Evolutionary conservation across 2,329 filamentous ascomycete species (phyloP).

Genomic region (Ceratocystis destructans): DNA sequence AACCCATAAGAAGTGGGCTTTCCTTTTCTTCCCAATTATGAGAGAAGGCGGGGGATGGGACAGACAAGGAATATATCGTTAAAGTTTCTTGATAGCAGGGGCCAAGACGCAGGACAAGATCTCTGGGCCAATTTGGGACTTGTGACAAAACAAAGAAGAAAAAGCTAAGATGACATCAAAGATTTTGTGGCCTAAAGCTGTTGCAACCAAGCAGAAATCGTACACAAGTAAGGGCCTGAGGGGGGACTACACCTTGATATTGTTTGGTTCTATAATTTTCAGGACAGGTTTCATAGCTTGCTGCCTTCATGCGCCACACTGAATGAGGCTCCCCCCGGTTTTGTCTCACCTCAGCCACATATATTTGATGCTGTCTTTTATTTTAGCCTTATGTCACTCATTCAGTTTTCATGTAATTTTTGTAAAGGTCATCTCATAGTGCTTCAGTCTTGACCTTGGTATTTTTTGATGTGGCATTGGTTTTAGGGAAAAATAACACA

Average conservation of each 20-base stretch:
- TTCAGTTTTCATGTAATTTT: too few relatives aligned
- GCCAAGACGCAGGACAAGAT: not conserved
- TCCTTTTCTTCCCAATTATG: not conserved
- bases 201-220: not conserved
- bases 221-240: not conserved
- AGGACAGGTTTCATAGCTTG: not conserved
- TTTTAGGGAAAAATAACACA: too few relatives aligned
- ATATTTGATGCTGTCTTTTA: not conserved
- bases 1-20: constrained; percentile 7
- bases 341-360: not conserved
- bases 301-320: not conserved
- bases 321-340: not conserved
- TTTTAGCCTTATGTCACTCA: not conserved
- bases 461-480: too few relatives aligned
- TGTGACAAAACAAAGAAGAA: not conserved
- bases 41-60: constrained; percentile 5
- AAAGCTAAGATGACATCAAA: not conserved
- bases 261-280: not conserved
- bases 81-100: not conserved
- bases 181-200: too few relatives aligned
- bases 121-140: not conserved
- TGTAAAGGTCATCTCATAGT: too few relatives aligned
- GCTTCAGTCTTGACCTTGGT: too few relatives aligned
- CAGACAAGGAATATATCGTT: not conserved
- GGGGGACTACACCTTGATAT: not conserved